A percentile compares a stretch with the other conserved stretches of the same genome.
phyloP scores from a whole-genome alignment of 208 protist species.

The Acanthamoeba divionensis region DNA sequence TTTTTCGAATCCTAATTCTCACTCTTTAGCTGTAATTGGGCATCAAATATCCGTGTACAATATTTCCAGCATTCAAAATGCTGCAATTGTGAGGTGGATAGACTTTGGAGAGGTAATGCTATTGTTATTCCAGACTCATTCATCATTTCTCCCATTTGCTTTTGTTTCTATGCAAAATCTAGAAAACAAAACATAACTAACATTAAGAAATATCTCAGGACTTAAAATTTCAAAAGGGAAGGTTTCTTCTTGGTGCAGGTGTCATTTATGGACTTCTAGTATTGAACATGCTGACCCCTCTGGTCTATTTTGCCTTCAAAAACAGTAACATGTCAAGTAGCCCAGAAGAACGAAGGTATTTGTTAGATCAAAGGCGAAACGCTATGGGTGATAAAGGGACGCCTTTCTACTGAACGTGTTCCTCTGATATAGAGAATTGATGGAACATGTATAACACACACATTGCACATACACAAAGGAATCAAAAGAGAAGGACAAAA shows the following conservation, averaged over 20 bases:
- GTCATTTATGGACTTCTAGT: neutral
- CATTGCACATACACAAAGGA: no score
- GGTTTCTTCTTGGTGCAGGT: neutral
- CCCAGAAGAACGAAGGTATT: no score
- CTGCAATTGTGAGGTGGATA: neutral
- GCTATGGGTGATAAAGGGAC: no score
- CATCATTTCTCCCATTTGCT: neutral
- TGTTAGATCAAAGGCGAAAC: no score
- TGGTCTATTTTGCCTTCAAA: slow-evolving; percentile 26
- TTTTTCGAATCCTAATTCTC: neutral
- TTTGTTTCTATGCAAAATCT: neutral
- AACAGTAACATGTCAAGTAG: no score
- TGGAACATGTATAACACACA: no score
- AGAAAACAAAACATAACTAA: neutral
- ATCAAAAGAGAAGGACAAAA: no score
- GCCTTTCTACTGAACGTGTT: no score
- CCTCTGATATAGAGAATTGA: no score
- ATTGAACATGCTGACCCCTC: neutral
- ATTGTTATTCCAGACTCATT: neutral
- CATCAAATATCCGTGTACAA: neutral
- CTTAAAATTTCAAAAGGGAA: neutral
- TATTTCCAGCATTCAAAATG: neutral
- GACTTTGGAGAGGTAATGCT: neutral
- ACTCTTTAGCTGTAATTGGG: neutral
- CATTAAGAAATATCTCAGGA: neutral